Evolutionary conservation across 257 asterid species (phyloP).

Genomic region (Misopates orontium): DNA sequence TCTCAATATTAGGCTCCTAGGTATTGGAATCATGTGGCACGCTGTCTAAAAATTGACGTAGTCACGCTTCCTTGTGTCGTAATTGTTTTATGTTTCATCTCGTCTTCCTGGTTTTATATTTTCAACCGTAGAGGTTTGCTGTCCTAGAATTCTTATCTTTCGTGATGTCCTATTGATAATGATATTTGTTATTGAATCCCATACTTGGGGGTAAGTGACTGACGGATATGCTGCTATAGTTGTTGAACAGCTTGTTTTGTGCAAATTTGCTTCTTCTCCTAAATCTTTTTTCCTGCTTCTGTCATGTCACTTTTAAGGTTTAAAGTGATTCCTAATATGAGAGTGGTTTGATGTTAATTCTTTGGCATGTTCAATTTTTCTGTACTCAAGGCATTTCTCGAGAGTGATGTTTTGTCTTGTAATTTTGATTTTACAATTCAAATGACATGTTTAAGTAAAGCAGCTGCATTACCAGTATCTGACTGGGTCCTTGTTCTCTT

Average conservation of each 20-base stretch:
- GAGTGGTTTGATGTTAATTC: neutral
- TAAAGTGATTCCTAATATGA: neutral
- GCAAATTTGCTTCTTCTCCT: neutral
- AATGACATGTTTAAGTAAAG: neutral
- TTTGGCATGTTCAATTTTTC: neutral
- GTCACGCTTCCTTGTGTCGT: too few relatives aligned
- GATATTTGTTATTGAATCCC: too few relatives aligned
- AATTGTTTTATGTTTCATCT: too few relatives aligned
- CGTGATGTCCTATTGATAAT: too few relatives aligned
- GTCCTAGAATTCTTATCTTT: too few relatives aligned
- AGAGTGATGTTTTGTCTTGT: neutral
- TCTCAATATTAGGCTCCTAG: constrained; percentile 27
- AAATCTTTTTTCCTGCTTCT: neutral
- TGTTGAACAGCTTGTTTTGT: neutral
- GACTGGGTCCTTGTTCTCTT: constrained; percentile 21
- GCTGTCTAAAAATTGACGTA: neutral
- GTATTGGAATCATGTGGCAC: neutral
- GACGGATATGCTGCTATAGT: too few relatives aligned
- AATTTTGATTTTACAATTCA: neutral
- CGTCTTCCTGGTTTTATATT: too few relatives aligned
- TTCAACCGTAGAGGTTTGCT: too few relatives aligned
- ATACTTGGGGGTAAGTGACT: too few relatives aligned
- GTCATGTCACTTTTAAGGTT: neutral
- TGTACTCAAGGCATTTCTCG: neutral
- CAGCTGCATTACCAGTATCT: constrained; percentile 5